Percentiles rank a stretch among this genome's conserved stretches.
Conservation (phyloP, 75 land plant genomes). For the Cupressus sempervirens region DNA sequence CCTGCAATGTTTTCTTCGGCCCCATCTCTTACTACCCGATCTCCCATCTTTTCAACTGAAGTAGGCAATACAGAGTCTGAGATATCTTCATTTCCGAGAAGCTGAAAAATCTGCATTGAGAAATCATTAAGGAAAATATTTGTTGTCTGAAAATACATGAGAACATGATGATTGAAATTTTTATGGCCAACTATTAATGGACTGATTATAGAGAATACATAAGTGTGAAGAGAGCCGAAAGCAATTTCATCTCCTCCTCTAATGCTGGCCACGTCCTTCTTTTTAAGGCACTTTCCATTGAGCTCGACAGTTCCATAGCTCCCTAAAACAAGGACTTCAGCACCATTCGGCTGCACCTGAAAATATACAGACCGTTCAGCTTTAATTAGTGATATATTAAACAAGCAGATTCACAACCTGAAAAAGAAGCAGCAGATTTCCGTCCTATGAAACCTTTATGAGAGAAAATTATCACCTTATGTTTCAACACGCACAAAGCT, state of each 20-base stretch:
- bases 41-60: constrained; percentile 29
- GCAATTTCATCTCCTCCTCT: constrained; percentile 68
- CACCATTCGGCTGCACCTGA: constrained; percentile 31
- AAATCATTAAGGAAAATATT: constrained; percentile 25
- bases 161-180: not conserved
- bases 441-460: not conserved
- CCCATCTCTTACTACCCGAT: constrained; percentile 23
- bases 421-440: not conserved
- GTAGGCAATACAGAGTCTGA: constrained; percentile 21
- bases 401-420: not conserved
- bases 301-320: constrained; percentile 55
- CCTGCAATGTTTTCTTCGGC: constrained; percentile 11
- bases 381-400: not conserved
- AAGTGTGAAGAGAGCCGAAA: constrained; percentile 51
- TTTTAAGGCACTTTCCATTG: constrained; percentile 35
- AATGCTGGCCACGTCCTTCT: constrained; percentile 17
- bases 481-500: constrained; percentile 45
- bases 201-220: constrained; percentile 54
- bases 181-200: not conserved
- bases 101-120: constrained; percentile 26
- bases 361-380: not conserved
- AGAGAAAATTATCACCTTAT: constrained; percentile 29
- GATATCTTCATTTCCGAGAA: constrained; percentile 23
- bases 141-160: constrained; percentile 33
- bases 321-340: constrained; percentile 39